Conservation (phyloP, 1,284 basidiomycete genomes). For the Schizophyllum amplum region DNA sequence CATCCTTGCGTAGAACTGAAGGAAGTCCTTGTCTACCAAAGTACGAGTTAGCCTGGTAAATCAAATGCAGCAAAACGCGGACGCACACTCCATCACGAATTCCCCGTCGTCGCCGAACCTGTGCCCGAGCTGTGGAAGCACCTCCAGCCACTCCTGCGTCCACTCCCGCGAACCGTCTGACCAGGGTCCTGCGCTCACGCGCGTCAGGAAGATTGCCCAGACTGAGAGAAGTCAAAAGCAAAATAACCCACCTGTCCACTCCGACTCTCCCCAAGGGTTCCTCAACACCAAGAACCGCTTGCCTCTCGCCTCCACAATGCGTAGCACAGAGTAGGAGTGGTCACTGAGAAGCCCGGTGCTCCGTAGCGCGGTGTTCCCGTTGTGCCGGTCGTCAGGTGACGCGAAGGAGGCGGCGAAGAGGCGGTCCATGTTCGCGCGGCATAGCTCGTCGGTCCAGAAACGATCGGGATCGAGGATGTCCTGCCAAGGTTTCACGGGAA, state of each 20-base stretch:
- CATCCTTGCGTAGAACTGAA: constrained; percentile 35
- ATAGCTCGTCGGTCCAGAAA: constrained; percentile 36
- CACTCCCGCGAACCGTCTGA: constrained; percentile 46
- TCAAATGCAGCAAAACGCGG: too few relatives aligned
- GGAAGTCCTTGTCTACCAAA: constrained; percentile 36
- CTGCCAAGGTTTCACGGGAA: too few relatives aligned
- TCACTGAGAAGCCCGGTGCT: constrained; percentile 32
- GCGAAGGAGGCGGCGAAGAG: constrained; percentile 37
- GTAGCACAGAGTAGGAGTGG: constrained; percentile 46
- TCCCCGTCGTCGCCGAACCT: constrained; percentile 40
- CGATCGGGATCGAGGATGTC: constrained; percentile 35
- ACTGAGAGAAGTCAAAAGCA: too few relatives aligned
- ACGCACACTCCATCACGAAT: constrained; percentile 50
- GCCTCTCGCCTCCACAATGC: constrained; percentile 37
- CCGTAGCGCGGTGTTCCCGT: constrained; percentile 16
- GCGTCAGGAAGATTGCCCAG: too few relatives aligned
- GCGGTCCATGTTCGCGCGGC: constrained; percentile 34
- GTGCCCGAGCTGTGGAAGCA: constrained; percentile 29
- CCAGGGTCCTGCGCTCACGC: constrained; percentile 47
- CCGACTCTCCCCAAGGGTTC: constrained; percentile 49
- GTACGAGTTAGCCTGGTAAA: constrained; percentile 4
- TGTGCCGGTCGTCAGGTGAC: too few relatives aligned
- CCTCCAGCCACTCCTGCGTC: constrained; percentile 37
- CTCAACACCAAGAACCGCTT: constrained; percentile 43
- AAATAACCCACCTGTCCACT: too few relatives aligned